These are phyloP conservation scores for Wickerhamiella galacta DNA, from an alignment of 805 yeast species.

Conservation along the genomic window DNA sequence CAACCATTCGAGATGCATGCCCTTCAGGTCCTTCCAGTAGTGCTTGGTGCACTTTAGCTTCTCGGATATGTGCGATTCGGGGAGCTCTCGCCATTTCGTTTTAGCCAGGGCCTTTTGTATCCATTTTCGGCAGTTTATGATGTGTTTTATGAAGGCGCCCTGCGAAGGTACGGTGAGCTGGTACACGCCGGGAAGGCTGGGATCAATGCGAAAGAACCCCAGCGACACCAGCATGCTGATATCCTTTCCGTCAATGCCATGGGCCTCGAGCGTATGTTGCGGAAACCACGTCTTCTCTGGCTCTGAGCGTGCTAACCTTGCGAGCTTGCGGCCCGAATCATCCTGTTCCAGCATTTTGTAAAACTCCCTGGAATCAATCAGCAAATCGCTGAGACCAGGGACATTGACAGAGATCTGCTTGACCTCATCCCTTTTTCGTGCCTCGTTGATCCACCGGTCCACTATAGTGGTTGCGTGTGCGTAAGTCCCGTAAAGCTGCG, in stretches of 20 bases:
- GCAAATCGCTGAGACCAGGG: constrained; percentile 19
- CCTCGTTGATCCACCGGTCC: constrained; percentile 20
- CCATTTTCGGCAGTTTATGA: constrained; percentile 22
- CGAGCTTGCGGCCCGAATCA: constrained; percentile 5
- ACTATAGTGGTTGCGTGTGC: constrained; percentile 22
- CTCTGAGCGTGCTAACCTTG: constrained; percentile 12
- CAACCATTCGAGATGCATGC: constrained; percentile 36
- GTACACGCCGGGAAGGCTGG: constrained; percentile 20
- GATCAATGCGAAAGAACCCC: constrained; percentile 23
- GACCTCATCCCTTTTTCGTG: constrained; percentile 14
- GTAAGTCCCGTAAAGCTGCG: constrained; percentile 23
- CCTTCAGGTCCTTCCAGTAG: constrained; percentile 32
- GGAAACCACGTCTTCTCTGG: constrained; percentile 19
- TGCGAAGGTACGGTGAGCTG: constrained; percentile 22
- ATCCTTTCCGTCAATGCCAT: constrained; percentile 9
- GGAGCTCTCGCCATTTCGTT: constrained; percentile 23
- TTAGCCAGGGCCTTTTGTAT: constrained; percentile 18
- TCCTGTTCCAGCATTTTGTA: constrained; percentile 4
- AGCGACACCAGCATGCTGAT: constrained; percentile 12
- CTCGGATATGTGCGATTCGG: constrained; percentile 21
- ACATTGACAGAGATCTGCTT: constrained; percentile 18
- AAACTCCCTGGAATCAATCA: constrained; percentile 17
- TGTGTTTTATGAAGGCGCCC: constrained; percentile 23
- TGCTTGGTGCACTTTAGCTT: constrained; percentile 17
- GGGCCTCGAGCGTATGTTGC: constrained; percentile 12